Evolutionary conservation across 2,329 filamentous ascomycete genomes (phyloP).

Genomic region (Colletotrichum lentis): DNA sequence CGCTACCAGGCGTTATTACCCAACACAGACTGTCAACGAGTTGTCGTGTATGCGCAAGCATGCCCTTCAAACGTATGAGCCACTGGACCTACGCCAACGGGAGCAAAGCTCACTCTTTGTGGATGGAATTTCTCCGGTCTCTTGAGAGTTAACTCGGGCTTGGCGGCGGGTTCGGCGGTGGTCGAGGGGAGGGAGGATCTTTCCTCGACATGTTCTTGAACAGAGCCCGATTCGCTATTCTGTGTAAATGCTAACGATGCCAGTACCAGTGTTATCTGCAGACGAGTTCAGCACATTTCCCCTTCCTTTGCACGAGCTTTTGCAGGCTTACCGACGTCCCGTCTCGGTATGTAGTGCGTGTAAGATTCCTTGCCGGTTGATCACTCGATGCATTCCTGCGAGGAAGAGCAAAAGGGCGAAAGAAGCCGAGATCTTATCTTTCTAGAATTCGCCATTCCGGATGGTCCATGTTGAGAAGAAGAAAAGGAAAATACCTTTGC

Average conservation of each 20-base stretch:
- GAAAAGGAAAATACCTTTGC: too few species aligned
- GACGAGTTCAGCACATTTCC: neutral
- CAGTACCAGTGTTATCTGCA: neutral
- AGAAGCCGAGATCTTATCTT: neutral
- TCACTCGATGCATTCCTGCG: too few species aligned
- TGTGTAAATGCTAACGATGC: too few species aligned
- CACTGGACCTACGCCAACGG: too few species aligned
- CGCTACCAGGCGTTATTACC: neutral
- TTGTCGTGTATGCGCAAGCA: neutral
- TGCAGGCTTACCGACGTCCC: neutral
- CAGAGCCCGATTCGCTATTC: neutral
- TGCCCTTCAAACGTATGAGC: neutral
- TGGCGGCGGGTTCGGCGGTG: slow-evolving; percentile 50
- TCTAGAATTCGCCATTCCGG: too few species aligned
- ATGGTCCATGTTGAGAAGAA: too few species aligned
- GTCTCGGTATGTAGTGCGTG: neutral
- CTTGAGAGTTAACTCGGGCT: slow-evolving; percentile 43
- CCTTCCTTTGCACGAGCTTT: neutral
- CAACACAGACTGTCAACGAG: too few species aligned
- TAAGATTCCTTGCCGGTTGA: neutral
- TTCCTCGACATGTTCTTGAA: slow-evolving; percentile 46
- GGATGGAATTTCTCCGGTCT: neutral
- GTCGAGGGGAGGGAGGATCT: slow-evolving; percentile 49
- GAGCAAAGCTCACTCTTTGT: neutral
- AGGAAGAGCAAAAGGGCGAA: too few species aligned